phyloP scores from a whole-genome alignment of 805 yeast genomes.

The Ogataea haglerorum region DNA sequence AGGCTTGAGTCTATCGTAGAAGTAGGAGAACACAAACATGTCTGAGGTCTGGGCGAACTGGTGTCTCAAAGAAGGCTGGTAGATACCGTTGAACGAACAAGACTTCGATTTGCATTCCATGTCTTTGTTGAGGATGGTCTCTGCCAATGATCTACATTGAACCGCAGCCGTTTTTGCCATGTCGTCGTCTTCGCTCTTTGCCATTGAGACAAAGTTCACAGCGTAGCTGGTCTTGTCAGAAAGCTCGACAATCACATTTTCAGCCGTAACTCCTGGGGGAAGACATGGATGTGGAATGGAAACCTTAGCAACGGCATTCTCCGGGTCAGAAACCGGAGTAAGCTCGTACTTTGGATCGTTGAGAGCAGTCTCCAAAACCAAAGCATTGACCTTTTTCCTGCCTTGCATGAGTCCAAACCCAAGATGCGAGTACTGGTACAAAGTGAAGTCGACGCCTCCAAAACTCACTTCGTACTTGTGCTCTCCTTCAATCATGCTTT shows the following conservation, averaged over 20 bases:
- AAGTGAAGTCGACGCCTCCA: slow-evolving; percentile 74
- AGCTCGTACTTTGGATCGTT: slow-evolving; percentile 28
- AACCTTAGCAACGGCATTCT: slow-evolving; percentile 39
- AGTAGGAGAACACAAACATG: slow-evolving; percentile 87
- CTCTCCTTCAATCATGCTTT: slow-evolving; percentile 72
- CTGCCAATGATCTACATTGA: slow-evolving; percentile 86
- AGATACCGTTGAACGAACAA: slow-evolving; percentile 95
- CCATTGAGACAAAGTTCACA: slow-evolving; percentile 34
- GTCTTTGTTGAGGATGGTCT: slow-evolving; percentile 78
- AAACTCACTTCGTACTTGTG: slow-evolving; percentile 77
- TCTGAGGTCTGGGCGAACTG: slow-evolving; percentile 74
- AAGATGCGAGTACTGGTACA: slow-evolving; percentile 92
- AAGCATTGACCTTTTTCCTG: slow-evolving; percentile 71
- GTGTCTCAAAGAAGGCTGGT: slow-evolving; percentile 85
- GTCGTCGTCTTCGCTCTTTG: slow-evolving; percentile 26
- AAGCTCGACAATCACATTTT: slow-evolving; percentile 58
- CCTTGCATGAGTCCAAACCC: slow-evolving; percentile 97
- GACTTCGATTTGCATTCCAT: slow-evolving; percentile 69
- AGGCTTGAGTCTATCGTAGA: slow-evolving; percentile 92
- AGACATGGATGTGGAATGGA: slow-evolving; percentile 78
- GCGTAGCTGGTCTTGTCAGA: slow-evolving; percentile 33
- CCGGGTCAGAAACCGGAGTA: slow-evolving; percentile 28
- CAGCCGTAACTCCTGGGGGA: slow-evolving; percentile 69
- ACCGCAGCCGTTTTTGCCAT: slow-evolving; percentile 53
- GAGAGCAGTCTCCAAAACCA: slow-evolving; percentile 42